Base-by-base conservation (phyloP, 345 rosid genomes). In the Rhizophora mangle region DNA sequence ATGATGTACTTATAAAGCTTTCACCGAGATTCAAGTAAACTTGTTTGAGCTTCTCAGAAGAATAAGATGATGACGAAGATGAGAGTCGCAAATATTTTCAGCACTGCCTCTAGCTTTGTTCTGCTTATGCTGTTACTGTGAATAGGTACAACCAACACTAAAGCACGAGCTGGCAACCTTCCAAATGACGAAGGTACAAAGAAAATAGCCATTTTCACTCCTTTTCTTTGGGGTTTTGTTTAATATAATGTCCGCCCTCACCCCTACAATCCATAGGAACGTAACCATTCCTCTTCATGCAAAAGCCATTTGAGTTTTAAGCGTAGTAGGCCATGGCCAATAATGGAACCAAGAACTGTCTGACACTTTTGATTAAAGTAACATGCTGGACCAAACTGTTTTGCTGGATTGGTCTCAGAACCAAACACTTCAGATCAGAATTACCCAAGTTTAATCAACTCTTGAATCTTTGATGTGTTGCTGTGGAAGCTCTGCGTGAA, bases 71-170 rank as follows among this genome's bases (percentile, higher is more conserved):
- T 0, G 37, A 31, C 5, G 24, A 56, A 24, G 30, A 21, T 56
- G 5, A 57, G 19, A 29, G 31, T 30, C 29, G 5, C 27, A 27
- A 24, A 19, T 51, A 10, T 6, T 49, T 64, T 46, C 21, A 64
- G 22, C 7, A 27, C 19, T 34, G 29, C 11, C 26, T 63, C 6
- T 30, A 24, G 57, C 68, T 27, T 49, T 21, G 1, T 58, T 47
- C 19, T 64, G 55, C 68, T 51, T 65, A 3, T 65, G 22, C 21
- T 65, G 27, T 43, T 65, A 20, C n/a, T 49, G 6, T 64, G 56
- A 26, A 13, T 6, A 15, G 24, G 3, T 47, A 11, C 57, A 27
- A 15, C 10, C 53, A 19, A 51, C 39, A 51, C 53, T 51, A 39
- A 51, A 49, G 68, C 58, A 30, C 68, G 21, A 20, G 20, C 46